Conservation (phyloP, 768 basidiomycete genomes). For the Auricularia sp. region DNA sequence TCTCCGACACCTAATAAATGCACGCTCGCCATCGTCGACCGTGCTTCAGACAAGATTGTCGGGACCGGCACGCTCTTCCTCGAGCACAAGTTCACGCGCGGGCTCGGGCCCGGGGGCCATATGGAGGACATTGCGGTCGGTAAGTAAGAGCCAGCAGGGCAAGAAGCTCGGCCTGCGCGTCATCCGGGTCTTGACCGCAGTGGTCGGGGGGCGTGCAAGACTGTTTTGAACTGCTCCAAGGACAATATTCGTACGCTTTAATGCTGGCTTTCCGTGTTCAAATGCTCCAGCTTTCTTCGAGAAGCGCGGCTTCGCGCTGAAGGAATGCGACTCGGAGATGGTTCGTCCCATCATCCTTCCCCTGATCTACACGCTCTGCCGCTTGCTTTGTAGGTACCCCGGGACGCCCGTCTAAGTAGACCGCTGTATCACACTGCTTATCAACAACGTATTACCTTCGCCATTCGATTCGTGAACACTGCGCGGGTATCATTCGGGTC, state of each 20-base stretch:
- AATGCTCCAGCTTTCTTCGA: slow-evolving; percentile 76
- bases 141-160: slow-evolving; percentile 64
- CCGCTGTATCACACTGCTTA: too few relatives aligned
- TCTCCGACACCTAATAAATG: too few relatives aligned
- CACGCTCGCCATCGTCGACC: too few relatives aligned
- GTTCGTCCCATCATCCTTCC: slow-evolving; percentile 30
- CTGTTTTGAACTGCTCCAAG: slow-evolving; percentile 90
- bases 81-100: slow-evolving; percentile 90
- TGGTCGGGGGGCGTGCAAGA: slow-evolving; percentile 86
- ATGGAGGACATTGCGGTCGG: slow-evolving; percentile 97
- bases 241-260: slow-evolving; percentile 75
- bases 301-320: slow-evolving; percentile 88
- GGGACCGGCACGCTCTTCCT: slow-evolving; percentile 63
- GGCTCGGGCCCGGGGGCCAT: slow-evolving; percentile 80
- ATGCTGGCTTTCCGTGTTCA: background rate
- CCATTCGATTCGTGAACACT: too few relatives aligned
- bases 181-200: slow-evolving; percentile 74
- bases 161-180: slow-evolving; percentile 82
- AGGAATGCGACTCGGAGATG: slow-evolving; percentile 76
- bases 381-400: too few relatives aligned
- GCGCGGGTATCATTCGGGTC: too few relatives aligned
- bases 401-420: too few relatives aligned
- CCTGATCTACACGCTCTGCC: background rate
- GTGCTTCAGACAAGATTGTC: too few relatives aligned
- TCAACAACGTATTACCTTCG: too few relatives aligned